phyloP scores from a whole-genome alignment of 495 filamentous ascomycete species.

The Halenospora varia region DNA sequence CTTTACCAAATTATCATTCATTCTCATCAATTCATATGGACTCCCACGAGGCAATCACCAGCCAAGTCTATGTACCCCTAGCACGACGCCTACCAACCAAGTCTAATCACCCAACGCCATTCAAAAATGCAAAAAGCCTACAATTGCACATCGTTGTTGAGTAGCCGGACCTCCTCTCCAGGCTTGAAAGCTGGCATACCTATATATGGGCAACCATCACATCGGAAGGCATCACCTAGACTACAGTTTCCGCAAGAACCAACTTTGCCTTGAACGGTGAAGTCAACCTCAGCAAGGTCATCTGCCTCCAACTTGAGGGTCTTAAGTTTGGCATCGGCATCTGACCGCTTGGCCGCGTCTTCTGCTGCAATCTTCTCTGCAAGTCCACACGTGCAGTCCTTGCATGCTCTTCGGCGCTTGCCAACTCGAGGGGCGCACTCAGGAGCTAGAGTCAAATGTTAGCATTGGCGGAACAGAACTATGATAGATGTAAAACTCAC shows the following conservation, averaged over 20 bases:
- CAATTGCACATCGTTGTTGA: conserved; percentile 84
- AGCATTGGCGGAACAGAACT: conserved; percentile 6
- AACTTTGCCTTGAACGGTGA: conserved; percentile 92
- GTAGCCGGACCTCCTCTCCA: conserved; percentile 83
- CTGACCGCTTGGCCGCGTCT: conserved; percentile 63
- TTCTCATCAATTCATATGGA: background rate
- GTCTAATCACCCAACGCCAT: conserved; percentile 9
- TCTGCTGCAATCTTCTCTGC: conserved; percentile 74
- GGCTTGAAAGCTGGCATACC: conserved; percentile 95
- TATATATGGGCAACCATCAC: conserved; percentile 53
- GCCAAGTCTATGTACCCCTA: conserved; percentile 1
- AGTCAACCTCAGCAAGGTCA: conserved; percentile 86
- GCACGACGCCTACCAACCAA: conserved; percentile 1
- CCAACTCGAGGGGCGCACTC: conserved; percentile 80
- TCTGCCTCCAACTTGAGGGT: conserved; percentile 67
- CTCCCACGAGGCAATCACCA: background rate
- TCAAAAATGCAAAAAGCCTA: conserved; percentile 35
- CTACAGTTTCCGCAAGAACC: conserved; percentile 92
- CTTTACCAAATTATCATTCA: background rate
- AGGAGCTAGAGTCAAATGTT: conserved; percentile 48
- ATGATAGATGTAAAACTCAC: conserved; percentile 44
- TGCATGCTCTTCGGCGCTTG: conserved; percentile 88
- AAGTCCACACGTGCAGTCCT: conserved; percentile 95
- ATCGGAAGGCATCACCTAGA: conserved; percentile 84
- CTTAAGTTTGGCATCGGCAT: conserved; percentile 44